A percentile compares a stretch with the other conserved stretches of the same genome.
These are phyloP conservation scores for Oenanthe sinensis DNA, from an alignment of 129 eudicot genomes.

Conservation along the genomic window DNA sequence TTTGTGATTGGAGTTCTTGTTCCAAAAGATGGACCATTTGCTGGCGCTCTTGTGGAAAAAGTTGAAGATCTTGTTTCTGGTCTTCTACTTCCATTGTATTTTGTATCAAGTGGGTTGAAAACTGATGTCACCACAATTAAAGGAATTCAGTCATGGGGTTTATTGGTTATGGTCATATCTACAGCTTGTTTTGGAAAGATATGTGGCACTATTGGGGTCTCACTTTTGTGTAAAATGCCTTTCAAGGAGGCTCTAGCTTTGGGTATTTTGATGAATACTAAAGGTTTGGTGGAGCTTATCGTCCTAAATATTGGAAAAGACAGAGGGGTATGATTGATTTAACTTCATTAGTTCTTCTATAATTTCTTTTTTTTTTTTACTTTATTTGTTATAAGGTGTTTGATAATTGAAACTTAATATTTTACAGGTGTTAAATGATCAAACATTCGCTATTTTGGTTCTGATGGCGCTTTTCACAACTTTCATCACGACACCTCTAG, in stretches of 20 bases:
- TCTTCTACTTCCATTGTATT: constrained; percentile 67
- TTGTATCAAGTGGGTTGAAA: constrained; percentile 81
- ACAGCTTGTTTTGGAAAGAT: constrained; percentile 82
- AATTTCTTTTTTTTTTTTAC: too few relatives aligned
- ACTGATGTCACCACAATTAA: constrained; percentile 64
- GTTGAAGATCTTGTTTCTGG: constrained; percentile 94
- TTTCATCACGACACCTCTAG: constrained; percentile 76
- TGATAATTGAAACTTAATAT: neutral
- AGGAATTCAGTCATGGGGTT: constrained; percentile 77
- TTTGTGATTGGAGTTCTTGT: constrained; percentile 74
- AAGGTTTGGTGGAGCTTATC: constrained; percentile 82
- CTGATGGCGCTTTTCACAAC: constrained; percentile 83
- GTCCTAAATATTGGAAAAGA: constrained; percentile 89
- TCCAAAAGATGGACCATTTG: constrained; percentile 79
- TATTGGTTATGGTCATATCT: constrained; percentile 53
- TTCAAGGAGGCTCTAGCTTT: constrained; percentile 54
- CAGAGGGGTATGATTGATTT: constrained; percentile 43
- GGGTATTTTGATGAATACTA: constrained; percentile 77
- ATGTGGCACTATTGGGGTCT: constrained; percentile 51
- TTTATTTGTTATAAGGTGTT: neutral
- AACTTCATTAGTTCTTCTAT: neutral
- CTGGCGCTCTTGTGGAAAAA: constrained; percentile 69
- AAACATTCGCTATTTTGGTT: constrained; percentile 76
- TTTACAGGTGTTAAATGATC: constrained; percentile 64
- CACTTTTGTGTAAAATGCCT: constrained; percentile 42